A percentile compares a stretch with the other conserved stretches of the same genome.
phyloP scores from a whole-genome alignment of 2,329 filamentous ascomycete species.

The Ascochyta lentis region DNA sequence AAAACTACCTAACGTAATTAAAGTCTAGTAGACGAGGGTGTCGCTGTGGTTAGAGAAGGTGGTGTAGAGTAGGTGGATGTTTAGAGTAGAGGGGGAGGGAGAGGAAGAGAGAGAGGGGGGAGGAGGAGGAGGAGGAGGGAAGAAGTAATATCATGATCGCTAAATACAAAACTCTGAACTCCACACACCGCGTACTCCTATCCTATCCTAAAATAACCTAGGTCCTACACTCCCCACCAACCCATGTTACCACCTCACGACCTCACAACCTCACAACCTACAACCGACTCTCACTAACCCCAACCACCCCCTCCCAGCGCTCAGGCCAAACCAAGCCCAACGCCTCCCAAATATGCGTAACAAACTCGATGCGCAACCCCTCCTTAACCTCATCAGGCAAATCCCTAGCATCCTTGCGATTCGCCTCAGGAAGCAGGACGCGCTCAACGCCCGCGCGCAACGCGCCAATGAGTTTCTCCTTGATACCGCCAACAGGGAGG shows the following conservation, averaged over 20 bases:
- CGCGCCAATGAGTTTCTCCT: constrained; percentile 97
- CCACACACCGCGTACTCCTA: too few relatives aligned
- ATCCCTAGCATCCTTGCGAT: constrained; percentile 91
- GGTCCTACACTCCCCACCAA: too few relatives aligned
- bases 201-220: too few relatives aligned
- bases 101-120: too few relatives aligned
- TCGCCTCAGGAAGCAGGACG: constrained; percentile 84
- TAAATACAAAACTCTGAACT: too few relatives aligned
- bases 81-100: too few relatives aligned
- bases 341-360: constrained; percentile 95
- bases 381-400: constrained; percentile 87
- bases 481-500: constrained; percentile 94
- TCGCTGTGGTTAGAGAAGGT: too few relatives aligned
- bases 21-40: too few relatives aligned
- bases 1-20: too few relatives aligned
- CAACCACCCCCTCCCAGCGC: constrained; percentile 73
- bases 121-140: too few relatives aligned
- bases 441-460: constrained; percentile 93
- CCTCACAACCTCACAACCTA: constrained; percentile 49
- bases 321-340: constrained; percentile 92
- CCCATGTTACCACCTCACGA: not conserved
- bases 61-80: too few relatives aligned
- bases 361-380: constrained; percentile 86
- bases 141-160: too few relatives aligned
- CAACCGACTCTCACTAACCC: constrained; percentile 76